Conservation (phyloP, 1,284 basidiomycete species). For the Ceratobasidium sp. region DNA sequence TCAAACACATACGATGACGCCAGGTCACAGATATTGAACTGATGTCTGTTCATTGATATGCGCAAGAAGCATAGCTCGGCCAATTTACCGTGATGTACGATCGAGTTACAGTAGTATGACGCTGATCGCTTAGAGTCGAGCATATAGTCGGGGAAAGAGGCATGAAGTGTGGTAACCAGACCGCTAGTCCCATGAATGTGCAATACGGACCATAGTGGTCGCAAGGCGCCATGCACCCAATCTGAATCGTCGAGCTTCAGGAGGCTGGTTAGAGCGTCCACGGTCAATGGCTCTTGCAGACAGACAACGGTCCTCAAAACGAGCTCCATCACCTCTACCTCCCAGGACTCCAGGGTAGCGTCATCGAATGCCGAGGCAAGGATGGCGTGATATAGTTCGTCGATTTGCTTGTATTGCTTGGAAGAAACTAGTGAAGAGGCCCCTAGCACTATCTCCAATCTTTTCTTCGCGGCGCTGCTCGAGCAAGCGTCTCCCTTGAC, state of each 20-base stretch:
- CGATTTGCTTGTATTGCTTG: background rate
- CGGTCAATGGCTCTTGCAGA: slow-evolving; percentile 4
- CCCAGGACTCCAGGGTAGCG: background rate
- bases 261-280: background rate
- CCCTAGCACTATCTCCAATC: background rate
- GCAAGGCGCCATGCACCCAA: background rate
- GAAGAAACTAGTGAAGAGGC: background rate
- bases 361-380: background rate
- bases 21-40: slow-evolving; percentile 1
- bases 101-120: background rate
- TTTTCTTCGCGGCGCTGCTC: too few relatives aligned
- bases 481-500: background rate
- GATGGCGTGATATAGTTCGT: background rate
- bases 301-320: background rate
- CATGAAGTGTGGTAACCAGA: background rate
- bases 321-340: background rate
- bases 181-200: background rate
- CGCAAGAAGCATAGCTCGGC: background rate
- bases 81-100: background rate
- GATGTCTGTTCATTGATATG: background rate
- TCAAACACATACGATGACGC: background rate
- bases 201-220: slow-evolving; percentile 4
- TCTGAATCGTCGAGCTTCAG: background rate
- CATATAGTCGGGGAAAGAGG: slow-evolving; percentile 12
- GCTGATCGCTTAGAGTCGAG: background rate